Base-by-base conservation (phyloP, 2,329 filamentous ascomycete genomes). In the Drechslera avenae region DNA sequence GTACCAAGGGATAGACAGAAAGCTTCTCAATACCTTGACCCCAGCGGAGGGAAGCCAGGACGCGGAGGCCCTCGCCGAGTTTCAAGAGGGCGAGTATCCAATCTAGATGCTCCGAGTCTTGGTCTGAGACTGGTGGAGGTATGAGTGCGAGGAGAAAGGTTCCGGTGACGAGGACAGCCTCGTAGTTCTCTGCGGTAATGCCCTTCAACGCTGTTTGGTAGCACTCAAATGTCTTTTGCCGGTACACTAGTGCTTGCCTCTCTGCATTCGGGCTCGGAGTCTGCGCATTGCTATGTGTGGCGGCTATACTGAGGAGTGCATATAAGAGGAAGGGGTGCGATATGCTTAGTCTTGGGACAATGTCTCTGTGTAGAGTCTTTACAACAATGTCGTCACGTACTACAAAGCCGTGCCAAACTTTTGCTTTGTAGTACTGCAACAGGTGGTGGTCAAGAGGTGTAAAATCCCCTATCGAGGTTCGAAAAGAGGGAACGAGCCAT, bases 131-230 rank as follows among this genome's bases (percentile, higher is more conserved):
- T 1, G 67, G 67, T 1, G 54, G 48, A 1, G 55, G 51, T 0
- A 67, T 51, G 19, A 72, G 50, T 2, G 60, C 44, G 16, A 67
- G 56, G 17, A 71, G 50, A 17, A 66, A 60, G 9, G 62, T 53
- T 0, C 61, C 58, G 4, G 68, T 71, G 2, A 67, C 37, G 12
- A 72, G 58, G 1, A 72, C 52, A 3, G 63, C 49, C 47, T 72
- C 66, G 52, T 72, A 72, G 43, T 68, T 71, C 0, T 68, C 63
- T 3, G 54, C 44, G 1, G 67, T 71, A 49, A 72, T 70, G 33
- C 62, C 61, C 26, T 62, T 37, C 3, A 72, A 52, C 7, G 61
- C 59, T 39, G 62, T 57, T 46, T 53, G 66, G 50, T 71, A 71
- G 13, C 52, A 46, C 6, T 54, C 17, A 16, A 71, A 61, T 0